Percentiles rank a stretch among this genome's conserved stretches.
Evolutionary conservation across 495 filamentous ascomycete species (phyloP).

Genomic region (Poronia punctata): DNA sequence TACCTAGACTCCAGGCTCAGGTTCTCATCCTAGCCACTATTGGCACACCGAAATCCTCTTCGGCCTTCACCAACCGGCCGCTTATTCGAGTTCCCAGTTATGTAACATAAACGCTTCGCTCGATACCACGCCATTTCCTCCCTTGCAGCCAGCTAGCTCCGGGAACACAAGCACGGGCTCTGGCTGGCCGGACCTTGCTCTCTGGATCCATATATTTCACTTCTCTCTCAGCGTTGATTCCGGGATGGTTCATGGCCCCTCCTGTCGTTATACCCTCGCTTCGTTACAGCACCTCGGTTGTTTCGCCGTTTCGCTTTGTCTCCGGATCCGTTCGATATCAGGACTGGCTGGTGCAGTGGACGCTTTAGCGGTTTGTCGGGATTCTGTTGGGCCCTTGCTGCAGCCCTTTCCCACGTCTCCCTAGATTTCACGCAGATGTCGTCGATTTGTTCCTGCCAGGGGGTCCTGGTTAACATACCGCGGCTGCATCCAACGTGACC

Average conservation of each 20-base stretch:
- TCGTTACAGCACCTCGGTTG: constrained; percentile 20
- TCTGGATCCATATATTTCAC: constrained; percentile 18
- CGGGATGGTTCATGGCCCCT: constrained; percentile 22
- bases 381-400: constrained; percentile 38
- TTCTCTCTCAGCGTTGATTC: constrained; percentile 19
- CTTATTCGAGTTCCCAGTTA: constrained; percentile 12
- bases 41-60: constrained; percentile 18
- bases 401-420: constrained; percentile 50
- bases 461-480: constrained; percentile 24
- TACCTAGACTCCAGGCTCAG: constrained; percentile 24
- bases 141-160: constrained; percentile 15
- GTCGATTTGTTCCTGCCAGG: constrained; percentile 48
- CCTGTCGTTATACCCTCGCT: constrained; percentile 24
- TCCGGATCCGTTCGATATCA: constrained; percentile 36
- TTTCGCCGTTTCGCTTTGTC: constrained; percentile 25
- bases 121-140: constrained; percentile 18
- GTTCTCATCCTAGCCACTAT: constrained; percentile 20
- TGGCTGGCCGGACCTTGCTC: no score
- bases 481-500: constrained; percentile 6
- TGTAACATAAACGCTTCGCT: constrained; percentile 12
- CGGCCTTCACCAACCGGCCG: constrained; percentile 17
- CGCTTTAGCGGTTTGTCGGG: constrained; percentile 45
- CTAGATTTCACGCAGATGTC: constrained; percentile 51
- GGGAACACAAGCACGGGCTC: no score
- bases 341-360: constrained; percentile 46